These are phyloP conservation scores for Thermomucor indicae-seudaticae DNA, from an alignment of 371 early-diverging fungal genomes.

Conservation along the genomic window DNA sequence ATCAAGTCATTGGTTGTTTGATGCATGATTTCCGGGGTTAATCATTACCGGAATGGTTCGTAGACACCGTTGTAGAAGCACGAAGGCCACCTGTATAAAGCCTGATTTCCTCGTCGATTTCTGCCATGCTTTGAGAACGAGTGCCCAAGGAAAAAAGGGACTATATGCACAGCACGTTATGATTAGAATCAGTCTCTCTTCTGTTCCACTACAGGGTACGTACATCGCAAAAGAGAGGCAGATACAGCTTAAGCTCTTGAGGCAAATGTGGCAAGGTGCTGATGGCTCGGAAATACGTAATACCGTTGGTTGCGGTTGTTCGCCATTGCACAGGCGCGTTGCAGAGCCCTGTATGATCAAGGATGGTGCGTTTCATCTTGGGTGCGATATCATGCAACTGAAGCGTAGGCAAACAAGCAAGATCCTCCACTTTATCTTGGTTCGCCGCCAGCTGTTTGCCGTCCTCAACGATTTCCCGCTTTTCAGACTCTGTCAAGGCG, in stretches of 20 bases:
- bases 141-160: slow-evolving; percentile 87
- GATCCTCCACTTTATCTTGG: slow-evolving; percentile 76
- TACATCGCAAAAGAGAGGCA: slow-evolving; percentile 79
- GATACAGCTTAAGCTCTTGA: slow-evolving; percentile 63
- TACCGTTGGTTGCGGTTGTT: slow-evolving; percentile 84
- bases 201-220: slow-evolving; percentile 2
- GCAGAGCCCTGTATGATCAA: slow-evolving; percentile 62
- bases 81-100: slow-evolving; percentile 84
- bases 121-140: slow-evolving; percentile 65
- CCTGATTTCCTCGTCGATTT: slow-evolving; percentile 85
- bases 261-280: slow-evolving; percentile 61
- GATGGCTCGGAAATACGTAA: slow-evolving; percentile 82
- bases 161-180: slow-evolving; percentile 11
- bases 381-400: slow-evolving; percentile 69
- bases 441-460: slow-evolving; percentile 60
- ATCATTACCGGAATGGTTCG: slow-evolving; percentile 52
- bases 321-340: slow-evolving; percentile 73
- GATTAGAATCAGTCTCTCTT: background rate
- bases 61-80: slow-evolving; percentile 62
- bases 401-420: slow-evolving; percentile 81
- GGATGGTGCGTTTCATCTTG: slow-evolving; percentile 55
- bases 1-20: background rate
- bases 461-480: slow-evolving; percentile 50
- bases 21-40: background rate
- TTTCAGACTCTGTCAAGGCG: slow-evolving; percentile 56